Conservation (phyloP, 2,329 filamentous ascomycete genomes). For the Orbilia brochopaga region DNA sequence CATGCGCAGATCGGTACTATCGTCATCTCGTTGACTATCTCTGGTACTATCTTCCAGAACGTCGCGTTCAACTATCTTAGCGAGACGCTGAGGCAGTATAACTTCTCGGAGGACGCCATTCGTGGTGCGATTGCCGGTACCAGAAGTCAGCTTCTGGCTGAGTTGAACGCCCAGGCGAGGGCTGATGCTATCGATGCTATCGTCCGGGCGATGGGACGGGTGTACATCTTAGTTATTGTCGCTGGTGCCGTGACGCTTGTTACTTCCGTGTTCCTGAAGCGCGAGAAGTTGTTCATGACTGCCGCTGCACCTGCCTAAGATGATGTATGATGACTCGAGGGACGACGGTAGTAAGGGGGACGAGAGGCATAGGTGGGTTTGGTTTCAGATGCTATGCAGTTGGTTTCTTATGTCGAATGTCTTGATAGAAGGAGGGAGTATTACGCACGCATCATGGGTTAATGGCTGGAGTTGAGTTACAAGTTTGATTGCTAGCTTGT, state of each 20-base stretch:
- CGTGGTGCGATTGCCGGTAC: conserved; percentile 55
- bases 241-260: conserved; percentile 56
- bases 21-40: conserved; percentile 58
- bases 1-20: conserved; percentile 57
- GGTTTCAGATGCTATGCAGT: too few relatives aligned
- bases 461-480: conserved; percentile 1
- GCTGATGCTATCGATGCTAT: conserved; percentile 56
- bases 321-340: neutral
- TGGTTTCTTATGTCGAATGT: too few relatives aligned
- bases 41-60: conserved; percentile 59
- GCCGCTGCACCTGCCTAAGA: conserved; percentile 48
- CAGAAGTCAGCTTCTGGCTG: conserved; percentile 48
- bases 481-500: too few relatives aligned
- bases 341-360: neutral
- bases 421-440: neutral
- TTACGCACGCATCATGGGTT: neutral
- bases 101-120: conserved; percentile 53
- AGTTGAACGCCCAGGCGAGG: conserved; percentile 50
- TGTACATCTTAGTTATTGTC: conserved; percentile 57
- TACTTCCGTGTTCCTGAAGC: conserved; percentile 57
- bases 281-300: conserved; percentile 57
- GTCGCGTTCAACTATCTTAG: conserved; percentile 55
- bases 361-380: neutral
- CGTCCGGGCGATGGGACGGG: conserved; percentile 56
- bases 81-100: conserved; percentile 54